phyloP scores from a whole-genome alignment of 2,329 filamentous ascomycete species.

The Alternaria consortialis region DNA sequence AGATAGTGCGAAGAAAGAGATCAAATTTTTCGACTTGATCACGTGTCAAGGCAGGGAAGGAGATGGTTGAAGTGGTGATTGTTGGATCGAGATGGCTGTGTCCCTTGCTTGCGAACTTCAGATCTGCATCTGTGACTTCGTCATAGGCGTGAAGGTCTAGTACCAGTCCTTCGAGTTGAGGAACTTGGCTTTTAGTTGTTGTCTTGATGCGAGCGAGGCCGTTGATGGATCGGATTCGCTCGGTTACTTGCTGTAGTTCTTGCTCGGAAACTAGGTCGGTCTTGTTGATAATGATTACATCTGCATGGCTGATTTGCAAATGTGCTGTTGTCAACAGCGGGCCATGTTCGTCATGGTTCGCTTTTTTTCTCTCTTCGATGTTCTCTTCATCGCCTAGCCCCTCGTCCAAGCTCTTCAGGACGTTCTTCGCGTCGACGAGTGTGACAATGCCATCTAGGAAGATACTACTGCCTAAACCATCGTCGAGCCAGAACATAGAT shows the following conservation, averaged over 20 bases:
- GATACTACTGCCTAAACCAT: constrained; percentile 92
- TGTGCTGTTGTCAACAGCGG: constrained; percentile 90
- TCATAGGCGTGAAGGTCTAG: constrained; percentile 95
- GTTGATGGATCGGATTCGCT: constrained; percentile 85
- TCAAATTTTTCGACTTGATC: constrained; percentile 73
- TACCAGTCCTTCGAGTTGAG: constrained; percentile 83
- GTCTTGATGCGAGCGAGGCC: constrained; percentile 83
- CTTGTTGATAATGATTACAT: constrained; percentile 95
- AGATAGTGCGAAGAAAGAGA: constrained; percentile 79
- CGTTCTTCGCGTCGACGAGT: constrained; percentile 93
- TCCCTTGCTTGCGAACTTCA: constrained; percentile 77
- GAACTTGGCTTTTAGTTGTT: constrained; percentile 81
- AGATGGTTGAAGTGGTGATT: constrained; percentile 83
- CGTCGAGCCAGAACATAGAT: constrained; percentile 96
- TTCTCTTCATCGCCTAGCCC: constrained; percentile 55
- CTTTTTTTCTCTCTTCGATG: constrained; percentile 57
- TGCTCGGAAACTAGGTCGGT: constrained; percentile 77
- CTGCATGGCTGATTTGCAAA: constrained; percentile 94
- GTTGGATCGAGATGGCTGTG: constrained; percentile 91
- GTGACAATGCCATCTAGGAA: constrained; percentile 98
- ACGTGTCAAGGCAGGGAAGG: constrained; percentile 67
- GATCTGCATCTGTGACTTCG: constrained; percentile 68
- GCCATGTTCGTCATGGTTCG: constrained; percentile 61
- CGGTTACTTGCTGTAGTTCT: constrained; percentile 74
- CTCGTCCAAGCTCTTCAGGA: constrained; percentile 82